These are phyloP conservation scores for Ophiocordyceps unilateralis DNA, from an alignment of 2,329 filamentous ascomycete species.

Conservation along the genomic window DNA sequence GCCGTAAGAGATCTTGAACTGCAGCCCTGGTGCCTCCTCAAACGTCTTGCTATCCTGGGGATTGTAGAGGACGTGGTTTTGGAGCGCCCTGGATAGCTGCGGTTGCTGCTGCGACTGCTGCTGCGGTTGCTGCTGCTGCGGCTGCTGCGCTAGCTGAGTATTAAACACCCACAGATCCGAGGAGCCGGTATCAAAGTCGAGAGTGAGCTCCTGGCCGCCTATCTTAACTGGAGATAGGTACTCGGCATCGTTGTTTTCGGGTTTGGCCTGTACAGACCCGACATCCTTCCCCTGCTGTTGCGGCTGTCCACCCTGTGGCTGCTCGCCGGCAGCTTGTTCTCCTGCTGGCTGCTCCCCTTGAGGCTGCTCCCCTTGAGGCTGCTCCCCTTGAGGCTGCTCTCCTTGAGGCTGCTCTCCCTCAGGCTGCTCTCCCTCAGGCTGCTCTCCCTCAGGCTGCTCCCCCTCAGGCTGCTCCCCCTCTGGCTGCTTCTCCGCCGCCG, in stretches of 20 bases:
- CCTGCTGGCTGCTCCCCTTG: background rate
- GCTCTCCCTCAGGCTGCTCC: background rate
- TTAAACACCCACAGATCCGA: conserved; percentile 63
- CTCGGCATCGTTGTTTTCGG: conserved; percentile 44
- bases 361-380: background rate
- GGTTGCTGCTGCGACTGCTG: background rate
- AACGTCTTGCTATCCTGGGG: conserved; percentile 18
- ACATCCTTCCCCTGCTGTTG: background rate
- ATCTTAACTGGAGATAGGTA: conserved; percentile 53
- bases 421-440: background rate
- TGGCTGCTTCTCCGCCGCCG: background rate
- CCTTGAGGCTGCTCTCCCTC: background rate
- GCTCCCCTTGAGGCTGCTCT: background rate
- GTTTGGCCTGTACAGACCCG: conserved; percentile 35
- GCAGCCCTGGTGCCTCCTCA: conserved; percentile 20
- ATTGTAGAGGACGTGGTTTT: conserved; percentile 25
- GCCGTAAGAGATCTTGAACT: conserved; percentile 51
- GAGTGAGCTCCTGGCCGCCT: conserved; percentile 48
- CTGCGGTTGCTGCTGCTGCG: conserved; percentile 8
- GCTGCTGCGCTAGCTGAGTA: conserved; percentile 27
- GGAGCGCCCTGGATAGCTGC: conserved; percentile 10
- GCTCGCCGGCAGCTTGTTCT: background rate
- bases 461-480: background rate
- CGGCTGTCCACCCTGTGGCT: background rate
- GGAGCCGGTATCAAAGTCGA: conserved; percentile 64